Percentiles rank a stretch among this genome's conserved stretches.
These are phyloP conservation scores for Leishmania aethiopica DNA, from an alignment of 208 protist species.

Conservation along the genomic window DNA sequence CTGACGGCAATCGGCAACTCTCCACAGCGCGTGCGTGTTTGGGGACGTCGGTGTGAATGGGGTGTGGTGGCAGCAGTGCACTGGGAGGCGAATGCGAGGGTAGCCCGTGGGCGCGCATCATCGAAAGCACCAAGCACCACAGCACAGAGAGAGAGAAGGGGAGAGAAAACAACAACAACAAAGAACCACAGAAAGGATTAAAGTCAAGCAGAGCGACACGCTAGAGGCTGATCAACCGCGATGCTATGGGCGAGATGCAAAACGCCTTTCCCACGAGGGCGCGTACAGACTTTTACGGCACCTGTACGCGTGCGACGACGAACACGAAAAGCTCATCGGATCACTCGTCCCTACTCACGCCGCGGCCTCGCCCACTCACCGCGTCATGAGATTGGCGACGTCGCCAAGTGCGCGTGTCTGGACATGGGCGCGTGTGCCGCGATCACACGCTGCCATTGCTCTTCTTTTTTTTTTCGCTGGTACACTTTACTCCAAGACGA, in stretches of 20 bases:
- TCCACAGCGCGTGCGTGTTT: neutral
- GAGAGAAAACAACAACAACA: neutral
- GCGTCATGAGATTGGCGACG: neutral
- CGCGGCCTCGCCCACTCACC: neutral
- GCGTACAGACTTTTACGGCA: neutral
- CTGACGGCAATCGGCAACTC: neutral
- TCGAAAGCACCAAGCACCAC: neutral
- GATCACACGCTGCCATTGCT: neutral
- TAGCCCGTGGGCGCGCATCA: neutral
- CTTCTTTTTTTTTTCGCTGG: neutral
- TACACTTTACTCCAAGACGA: neutral
- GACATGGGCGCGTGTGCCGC: neutral
- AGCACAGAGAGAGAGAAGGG: neutral
- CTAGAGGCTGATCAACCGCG: neutral
- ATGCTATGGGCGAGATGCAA: neutral
- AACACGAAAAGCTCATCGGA: neutral
- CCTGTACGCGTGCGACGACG: neutral
- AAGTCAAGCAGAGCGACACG: neutral
- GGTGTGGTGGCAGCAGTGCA: neutral
- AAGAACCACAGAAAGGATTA: neutral
- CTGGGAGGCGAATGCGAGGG: neutral
- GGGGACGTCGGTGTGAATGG: neutral
- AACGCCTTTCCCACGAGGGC: neutral
- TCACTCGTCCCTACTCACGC: neutral
- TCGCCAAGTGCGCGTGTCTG: neutral